Evolutionary conservation across 2,329 filamentous ascomycete species (phyloP).

Genomic region (Calonectria montana): DNA sequence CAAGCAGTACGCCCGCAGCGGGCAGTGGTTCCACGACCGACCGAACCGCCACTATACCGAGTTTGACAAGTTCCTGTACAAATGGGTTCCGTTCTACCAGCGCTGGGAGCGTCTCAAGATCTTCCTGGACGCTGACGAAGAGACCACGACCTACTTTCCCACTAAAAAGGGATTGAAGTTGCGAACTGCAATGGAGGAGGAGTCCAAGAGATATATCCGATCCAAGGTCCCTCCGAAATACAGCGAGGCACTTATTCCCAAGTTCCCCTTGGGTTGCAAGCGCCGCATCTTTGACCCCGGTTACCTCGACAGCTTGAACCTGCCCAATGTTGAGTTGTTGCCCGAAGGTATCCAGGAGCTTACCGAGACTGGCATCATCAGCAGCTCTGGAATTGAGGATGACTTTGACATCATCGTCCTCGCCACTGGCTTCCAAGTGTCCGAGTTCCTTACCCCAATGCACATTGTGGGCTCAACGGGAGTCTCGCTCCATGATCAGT

Average conservation of each 20-base stretch:
- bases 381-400: constrained; percentile 23
- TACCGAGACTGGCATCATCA: constrained; percentile 41
- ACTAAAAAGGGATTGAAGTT: constrained; percentile 14
- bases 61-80: constrained; percentile 19
- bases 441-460: constrained; percentile 43
- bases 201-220: constrained; percentile 25
- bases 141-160: constrained; percentile 24
- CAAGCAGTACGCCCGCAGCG: constrained; percentile 31
- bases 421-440: constrained; percentile 43
- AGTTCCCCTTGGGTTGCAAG: constrained; percentile 44
- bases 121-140: constrained; percentile 24
- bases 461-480: constrained; percentile 41
- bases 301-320: constrained; percentile 41
- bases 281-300: constrained; percentile 45
- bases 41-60: constrained; percentile 18
- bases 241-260: constrained; percentile 10
- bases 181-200: constrained; percentile 16
- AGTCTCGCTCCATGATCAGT: constrained; percentile 40
- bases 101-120: constrained; percentile 19
- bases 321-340: constrained; percentile 37
- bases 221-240: constrained; percentile 21
- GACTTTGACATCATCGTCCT: constrained; percentile 44
- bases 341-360: constrained; percentile 38
- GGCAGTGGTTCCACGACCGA: constrained; percentile 33
- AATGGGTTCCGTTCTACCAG: constrained; percentile 16